These are phyloP conservation scores for Hymenoscyphus linearis DNA, from an alignment of 2,329 filamentous ascomycete genomes.

Conservation along the genomic window DNA sequence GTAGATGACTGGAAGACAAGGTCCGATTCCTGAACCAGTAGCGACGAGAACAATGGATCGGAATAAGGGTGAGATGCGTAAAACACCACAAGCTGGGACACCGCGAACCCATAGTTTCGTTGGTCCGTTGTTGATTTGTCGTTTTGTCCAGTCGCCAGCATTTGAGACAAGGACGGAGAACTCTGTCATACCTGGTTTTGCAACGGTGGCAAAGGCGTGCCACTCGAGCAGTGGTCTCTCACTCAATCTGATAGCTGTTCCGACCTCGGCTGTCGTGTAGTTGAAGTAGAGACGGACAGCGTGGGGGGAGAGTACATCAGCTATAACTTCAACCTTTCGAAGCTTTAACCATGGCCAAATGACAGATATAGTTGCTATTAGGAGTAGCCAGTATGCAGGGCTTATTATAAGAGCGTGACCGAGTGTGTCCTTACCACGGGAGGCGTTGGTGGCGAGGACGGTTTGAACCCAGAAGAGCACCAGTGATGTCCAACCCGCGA, in stretches of 20 bases:
- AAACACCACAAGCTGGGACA: conserved; percentile 52
- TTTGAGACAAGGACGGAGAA: conserved; percentile 68
- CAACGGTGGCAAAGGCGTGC: conserved; percentile 60
- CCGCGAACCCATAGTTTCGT: conserved; percentile 57
- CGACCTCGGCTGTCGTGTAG: conserved; percentile 47
- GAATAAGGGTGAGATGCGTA: conserved; percentile 63
- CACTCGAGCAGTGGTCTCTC: conserved; percentile 62
- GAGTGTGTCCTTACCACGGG: conserved; percentile 28
- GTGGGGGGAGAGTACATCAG: conserved; percentile 65
- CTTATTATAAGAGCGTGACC: conserved; percentile 37
- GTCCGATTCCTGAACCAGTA: conserved; percentile 70
- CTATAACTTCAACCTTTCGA: conserved; percentile 58
- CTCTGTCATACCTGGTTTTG: conserved; percentile 30
- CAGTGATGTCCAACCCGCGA: conserved; percentile 64
- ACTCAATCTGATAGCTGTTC: conserved; percentile 55
- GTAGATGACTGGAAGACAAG: conserved; percentile 43
- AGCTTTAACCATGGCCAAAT: conserved; percentile 70
- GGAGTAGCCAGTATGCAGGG: conserved; percentile 64
- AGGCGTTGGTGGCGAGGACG: conserved; percentile 47
- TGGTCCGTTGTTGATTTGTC: conserved; percentile 57
- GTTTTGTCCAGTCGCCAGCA: conserved; percentile 69
- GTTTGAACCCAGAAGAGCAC: conserved; percentile 60
- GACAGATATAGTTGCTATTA: conserved; percentile 58
- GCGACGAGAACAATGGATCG: conserved; percentile 59
- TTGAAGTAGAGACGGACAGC: conserved; percentile 66